phyloP scores from a whole-genome alignment of 2,329 filamentous ascomycete genomes.

The Podosphaera leucotricha region DNA sequence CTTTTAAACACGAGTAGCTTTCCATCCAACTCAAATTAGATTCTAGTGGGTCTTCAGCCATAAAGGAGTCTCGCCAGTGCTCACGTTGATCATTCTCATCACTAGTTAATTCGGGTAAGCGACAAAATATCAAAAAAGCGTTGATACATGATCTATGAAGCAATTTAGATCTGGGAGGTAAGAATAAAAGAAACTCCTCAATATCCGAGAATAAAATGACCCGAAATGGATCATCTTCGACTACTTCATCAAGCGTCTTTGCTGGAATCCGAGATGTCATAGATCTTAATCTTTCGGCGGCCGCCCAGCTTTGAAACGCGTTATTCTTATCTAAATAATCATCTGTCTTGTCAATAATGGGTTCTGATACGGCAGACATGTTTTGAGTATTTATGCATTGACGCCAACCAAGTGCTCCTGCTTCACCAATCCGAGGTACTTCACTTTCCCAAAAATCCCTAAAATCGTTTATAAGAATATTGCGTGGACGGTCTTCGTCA shows the following conservation, averaged over 20 bases:
- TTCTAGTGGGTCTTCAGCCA: conserved; percentile 20
- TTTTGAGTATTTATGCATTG: conserved; percentile 20
- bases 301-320: conserved; percentile 22
- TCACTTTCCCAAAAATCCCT: conserved; percentile 76
- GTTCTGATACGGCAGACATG: conserved; percentile 5
- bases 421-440: conserved; percentile 53
- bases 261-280: conserved; percentile 35
- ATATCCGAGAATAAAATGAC: conserved; percentile 64
- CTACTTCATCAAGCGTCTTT: conserved; percentile 47
- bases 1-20: background rate
- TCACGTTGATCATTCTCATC: background rate
- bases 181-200: conserved; percentile 31
- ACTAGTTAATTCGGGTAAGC: conserved; percentile 27
- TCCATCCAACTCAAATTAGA: conserved; percentile 4
- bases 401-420: conserved; percentile 45
- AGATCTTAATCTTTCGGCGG: conserved; percentile 28
- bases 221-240: conserved; percentile 61
- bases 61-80: conserved; percentile 26
- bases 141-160: conserved; percentile 32
- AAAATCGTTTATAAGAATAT: conserved; percentile 22
- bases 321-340: conserved; percentile 6
- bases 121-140: conserved; percentile 45
- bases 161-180: conserved; percentile 20
- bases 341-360: conserved; percentile 6
- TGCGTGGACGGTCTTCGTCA: conserved; percentile 5